These are phyloP conservation scores for Umbilicaria muhlenbergii DNA, from an alignment of 495 filamentous ascomycete species.

Conservation along the genomic window DNA sequence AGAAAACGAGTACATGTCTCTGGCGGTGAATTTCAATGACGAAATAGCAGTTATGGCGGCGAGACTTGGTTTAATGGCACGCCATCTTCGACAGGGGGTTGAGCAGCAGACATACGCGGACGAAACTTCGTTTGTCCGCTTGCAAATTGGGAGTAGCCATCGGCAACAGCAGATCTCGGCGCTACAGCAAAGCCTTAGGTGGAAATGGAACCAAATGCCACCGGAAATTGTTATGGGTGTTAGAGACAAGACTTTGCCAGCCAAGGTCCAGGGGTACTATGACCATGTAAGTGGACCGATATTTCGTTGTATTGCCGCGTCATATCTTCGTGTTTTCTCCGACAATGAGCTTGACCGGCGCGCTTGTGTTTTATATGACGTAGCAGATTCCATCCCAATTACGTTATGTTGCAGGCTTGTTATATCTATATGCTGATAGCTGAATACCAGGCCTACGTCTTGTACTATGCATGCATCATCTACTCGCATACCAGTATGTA, in stretches of 20 bases:
- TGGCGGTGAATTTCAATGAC: conserved; percentile 28
- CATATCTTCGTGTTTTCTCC: not conserved
- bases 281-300: conserved; percentile 29
- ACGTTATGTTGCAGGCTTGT: too few species aligned
- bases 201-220: conserved; percentile 27
- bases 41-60: conserved; percentile 27
- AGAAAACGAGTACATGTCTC: conserved; percentile 22
- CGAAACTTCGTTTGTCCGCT: conserved; percentile 5
- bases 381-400: too few species aligned
- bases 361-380: too few species aligned
- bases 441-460: conserved; percentile 21
- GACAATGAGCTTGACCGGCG: too few species aligned
- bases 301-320: conserved; percentile 2
- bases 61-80: conserved; percentile 25
- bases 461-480: conserved; percentile 34
- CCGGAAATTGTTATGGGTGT: conserved; percentile 3
- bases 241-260: conserved; percentile 26
- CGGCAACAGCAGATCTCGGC: conserved; percentile 14
- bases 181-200: conserved; percentile 23
- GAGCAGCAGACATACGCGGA: conserved; percentile 1
- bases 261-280: conserved; percentile 24
- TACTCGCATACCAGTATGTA: conserved; percentile 37
- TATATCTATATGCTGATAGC: conserved; percentile 1
- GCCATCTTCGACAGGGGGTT: conserved; percentile 21
- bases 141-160: conserved; percentile 5